Percentiles rank a stretch among this genome's conserved stretches.
Conservation (phyloP, 75 land plant species). For the Cunninghamia lanceolata region DNA sequence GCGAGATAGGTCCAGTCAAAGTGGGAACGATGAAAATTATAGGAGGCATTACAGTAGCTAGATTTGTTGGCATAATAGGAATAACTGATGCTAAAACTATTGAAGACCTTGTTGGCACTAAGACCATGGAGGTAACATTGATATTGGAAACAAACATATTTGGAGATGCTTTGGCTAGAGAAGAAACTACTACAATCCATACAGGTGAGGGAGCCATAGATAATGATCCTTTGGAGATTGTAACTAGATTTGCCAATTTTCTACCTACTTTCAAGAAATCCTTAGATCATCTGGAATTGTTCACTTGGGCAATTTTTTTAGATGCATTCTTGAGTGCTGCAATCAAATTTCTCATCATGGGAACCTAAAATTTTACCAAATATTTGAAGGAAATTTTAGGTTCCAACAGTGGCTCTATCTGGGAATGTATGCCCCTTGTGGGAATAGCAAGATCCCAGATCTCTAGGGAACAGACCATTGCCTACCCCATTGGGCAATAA, state of each 20-base stretch:
- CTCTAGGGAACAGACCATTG: no score
- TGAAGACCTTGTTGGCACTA: slow-evolving; percentile 4
- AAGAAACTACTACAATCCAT: slow-evolving; percentile 3
- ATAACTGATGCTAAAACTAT: slow-evolving; percentile 2
- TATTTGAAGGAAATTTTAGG: no score
- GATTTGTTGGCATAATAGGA: slow-evolving; percentile 14
- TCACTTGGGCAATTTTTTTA: slow-evolving; percentile 93
- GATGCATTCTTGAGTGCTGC: no score
- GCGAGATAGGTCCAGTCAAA: slow-evolving; percentile 14
- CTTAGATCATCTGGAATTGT: slow-evolving; percentile 92
- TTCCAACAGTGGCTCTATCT: no score
- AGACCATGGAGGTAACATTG: slow-evolving; percentile 3
- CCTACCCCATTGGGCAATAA: no score
- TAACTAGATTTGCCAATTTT: slow-evolving; percentile 20
- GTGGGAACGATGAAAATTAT: slow-evolving; percentile 7
- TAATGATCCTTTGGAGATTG: not conserved
- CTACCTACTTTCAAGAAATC: slow-evolving; percentile 83
- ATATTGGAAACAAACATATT: slow-evolving; percentile 14
- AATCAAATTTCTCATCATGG: no score
- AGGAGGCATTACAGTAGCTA: slow-evolving; percentile 29
- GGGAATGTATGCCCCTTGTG: no score
- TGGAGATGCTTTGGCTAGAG: slow-evolving; percentile 12
- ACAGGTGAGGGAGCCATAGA: not conserved
- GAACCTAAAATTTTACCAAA: no score
- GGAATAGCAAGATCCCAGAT: no score